A percentile compares a stretch with the other conserved stretches of the same genome.
phyloP scores from a whole-genome alignment of 2,329 filamentous ascomycete genomes.

The Neocucurbitaria cava region DNA sequence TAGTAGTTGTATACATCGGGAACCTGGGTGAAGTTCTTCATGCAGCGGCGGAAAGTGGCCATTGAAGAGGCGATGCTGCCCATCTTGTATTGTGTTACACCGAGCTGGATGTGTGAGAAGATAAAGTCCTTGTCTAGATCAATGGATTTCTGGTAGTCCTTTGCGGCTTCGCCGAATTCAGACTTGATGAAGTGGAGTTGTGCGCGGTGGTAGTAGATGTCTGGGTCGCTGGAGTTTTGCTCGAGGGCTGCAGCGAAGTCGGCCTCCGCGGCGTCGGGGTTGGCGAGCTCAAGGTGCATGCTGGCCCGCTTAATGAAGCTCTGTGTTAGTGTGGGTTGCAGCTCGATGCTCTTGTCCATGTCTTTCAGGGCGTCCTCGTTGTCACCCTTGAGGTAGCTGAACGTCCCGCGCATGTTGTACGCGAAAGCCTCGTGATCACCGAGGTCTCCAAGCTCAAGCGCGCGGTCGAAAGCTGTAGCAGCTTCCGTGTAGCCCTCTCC shows the following conservation, averaged over 20 bases:
- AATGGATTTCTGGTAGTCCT: conserved; percentile 99
- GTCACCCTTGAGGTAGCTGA: conserved; percentile 90
- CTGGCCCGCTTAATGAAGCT: conserved; percentile 99
- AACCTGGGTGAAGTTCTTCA: conserved; percentile 97
- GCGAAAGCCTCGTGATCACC: conserved; percentile 87
- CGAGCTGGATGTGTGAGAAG: conserved; percentile 98
- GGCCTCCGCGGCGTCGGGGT: conserved; percentile 82
- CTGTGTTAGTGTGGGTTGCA: conserved; percentile 87
- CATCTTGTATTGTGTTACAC: conserved; percentile 99
- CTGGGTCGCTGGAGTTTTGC: conserved; percentile 87
- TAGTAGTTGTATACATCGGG: conserved; percentile 99
- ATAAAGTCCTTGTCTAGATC: conserved; percentile 96
- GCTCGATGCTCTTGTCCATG: conserved; percentile 89
- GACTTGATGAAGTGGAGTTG: conserved; percentile 98
- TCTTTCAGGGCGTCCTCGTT: conserved; percentile 82
- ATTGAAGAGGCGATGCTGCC: conserved; percentile 96
- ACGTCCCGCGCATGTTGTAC: conserved; percentile 96
- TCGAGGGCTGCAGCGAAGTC: conserved; percentile 87
- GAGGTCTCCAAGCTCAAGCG: conserved; percentile 80
- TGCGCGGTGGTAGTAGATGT: conserved; percentile 98
- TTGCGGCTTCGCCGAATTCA: conserved; percentile 90
- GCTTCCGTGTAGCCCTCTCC: conserved; percentile 92
- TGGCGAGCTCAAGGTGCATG: conserved; percentile 92
- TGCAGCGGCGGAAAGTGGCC: conserved; percentile 95
- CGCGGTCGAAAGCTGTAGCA: conserved; percentile 83